Evolutionary conservation across 2,329 filamentous ascomycete species (phyloP).

Genomic region (Colletotrichum tabaci): DNA sequence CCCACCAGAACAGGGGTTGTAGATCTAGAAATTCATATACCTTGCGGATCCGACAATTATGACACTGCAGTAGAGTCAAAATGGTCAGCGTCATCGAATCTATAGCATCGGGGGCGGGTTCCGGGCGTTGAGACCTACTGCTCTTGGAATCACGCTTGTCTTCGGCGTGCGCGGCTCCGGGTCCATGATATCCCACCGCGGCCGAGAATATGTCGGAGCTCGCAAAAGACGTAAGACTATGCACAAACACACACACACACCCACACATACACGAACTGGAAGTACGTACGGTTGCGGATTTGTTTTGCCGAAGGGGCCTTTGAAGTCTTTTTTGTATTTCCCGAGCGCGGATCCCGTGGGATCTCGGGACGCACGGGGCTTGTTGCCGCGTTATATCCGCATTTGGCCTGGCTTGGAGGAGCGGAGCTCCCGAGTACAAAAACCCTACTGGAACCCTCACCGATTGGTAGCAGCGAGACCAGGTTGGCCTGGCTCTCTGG

Average conservation of each 20-base stretch:
- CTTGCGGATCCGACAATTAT: slow-evolving; percentile 36
- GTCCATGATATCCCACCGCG: slow-evolving; percentile 7
- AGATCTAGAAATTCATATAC: slow-evolving; percentile 5
- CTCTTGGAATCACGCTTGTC: slow-evolving; percentile 34
- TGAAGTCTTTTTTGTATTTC: slow-evolving; percentile 25
- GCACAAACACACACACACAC: no score
- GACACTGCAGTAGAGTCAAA: slow-evolving; percentile 15
- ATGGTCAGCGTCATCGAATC: not conserved
- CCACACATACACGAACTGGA: not conserved
- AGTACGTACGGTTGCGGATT: slow-evolving; percentile 11
- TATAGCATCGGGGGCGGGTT: not conserved
- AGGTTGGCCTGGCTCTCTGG: no score
- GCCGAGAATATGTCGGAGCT: not conserved
- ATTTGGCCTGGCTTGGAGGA: no score
- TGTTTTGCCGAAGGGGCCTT: slow-evolving; percentile 3
- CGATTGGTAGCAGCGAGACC: no score
- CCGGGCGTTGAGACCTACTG: slow-evolving; percentile 24
- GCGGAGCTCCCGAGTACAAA: no score
- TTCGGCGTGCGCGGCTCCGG: slow-evolving; percentile 23
- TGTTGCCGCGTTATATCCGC: no score
- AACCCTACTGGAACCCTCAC: not conserved
- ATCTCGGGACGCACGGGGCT: slow-evolving; percentile 12
- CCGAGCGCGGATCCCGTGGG: slow-evolving; percentile 27
- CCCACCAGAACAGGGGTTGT: not conserved
- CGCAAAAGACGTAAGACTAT: not conserved